Base-by-base conservation (phyloP, 2,329 filamentous ascomycete genomes). In the Pseudocercospora macadamiae region DNA sequence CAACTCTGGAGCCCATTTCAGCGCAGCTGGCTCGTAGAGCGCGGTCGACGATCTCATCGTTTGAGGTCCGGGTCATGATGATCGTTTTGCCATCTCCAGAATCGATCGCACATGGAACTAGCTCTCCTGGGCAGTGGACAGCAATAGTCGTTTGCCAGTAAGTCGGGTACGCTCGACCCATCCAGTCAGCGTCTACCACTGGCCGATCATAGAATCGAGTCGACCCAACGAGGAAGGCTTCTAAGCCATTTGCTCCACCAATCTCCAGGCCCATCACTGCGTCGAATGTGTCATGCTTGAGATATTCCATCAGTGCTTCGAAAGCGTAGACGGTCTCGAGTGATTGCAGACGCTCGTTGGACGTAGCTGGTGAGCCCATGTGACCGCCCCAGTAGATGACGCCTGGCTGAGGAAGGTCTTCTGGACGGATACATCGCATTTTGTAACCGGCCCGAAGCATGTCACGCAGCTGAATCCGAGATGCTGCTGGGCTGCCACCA, bases 251-350 rank as follows among this genome's bases (percentile, higher is more conserved):
- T 3, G 80, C 81, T 5, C 87, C 86, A n/a, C 87, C 87, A 54
- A 89, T 86, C 66, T 89, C 86, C 9, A 88, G 71, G 1, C 83
- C 80, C 61, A 89, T 83, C 61, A 88, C 82, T 34, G 84, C 82
- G 18, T 85, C 82, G 19, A 83, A 79, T 1, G 70, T 68, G 14
- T 72, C 69, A 34, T 77, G 73, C 48, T 66, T 59, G n/a, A 80
- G 75, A 25, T 81, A 79, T 48, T 81, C 79, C 70, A 82, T 84
- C 9, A 88, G 74, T 5, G 64, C 83, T 3, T 66, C 61, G 42
- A 76, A 71, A 1, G 76, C 76, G 47, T 75, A 67, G 3, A 74
- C 69, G 5, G 73, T 75, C 68, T 87, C 84, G 64, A 85, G 79
- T 10, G 82, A 83, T 1, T 79, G 76, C 0, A 86, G 77, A 65